Conservation (phyloP, 768 basidiomycete genomes). For the Kwoniella bestiolae region DNA sequence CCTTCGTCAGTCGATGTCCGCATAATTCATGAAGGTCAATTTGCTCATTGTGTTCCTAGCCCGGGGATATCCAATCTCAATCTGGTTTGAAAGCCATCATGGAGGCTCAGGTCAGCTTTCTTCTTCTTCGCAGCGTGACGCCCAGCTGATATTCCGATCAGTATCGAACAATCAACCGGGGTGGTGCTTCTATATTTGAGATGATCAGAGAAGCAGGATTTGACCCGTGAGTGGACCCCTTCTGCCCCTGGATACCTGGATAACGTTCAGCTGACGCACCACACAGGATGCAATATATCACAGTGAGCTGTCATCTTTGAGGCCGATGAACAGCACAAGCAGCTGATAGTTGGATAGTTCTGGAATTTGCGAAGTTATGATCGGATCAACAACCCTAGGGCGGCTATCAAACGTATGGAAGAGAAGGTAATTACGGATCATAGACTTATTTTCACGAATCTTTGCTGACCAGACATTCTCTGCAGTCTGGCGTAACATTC, state of each 20-base stretch:
- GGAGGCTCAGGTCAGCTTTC: conserved; percentile 63
- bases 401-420: conserved; percentile 73
- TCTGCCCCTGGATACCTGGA: neutral
- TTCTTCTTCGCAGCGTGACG: neutral
- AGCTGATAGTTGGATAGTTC: conserved; percentile 60
- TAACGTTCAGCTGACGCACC: conserved; percentile 7
- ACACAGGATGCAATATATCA: conserved; percentile 44
- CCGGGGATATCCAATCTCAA: conserved; percentile 76
- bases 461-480: neutral
- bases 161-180: conserved; percentile 79
- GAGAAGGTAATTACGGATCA: conserved; percentile 50
- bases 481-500: conserved; percentile 74
- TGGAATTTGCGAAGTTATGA: conserved; percentile 93
- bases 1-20: conserved; percentile 67
- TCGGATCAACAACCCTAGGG: conserved; percentile 69
- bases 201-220: conserved; percentile 74
- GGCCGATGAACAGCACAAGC: too few species aligned
- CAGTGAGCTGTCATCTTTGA: too few species aligned
- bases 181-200: conserved; percentile 84
- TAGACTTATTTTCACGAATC: neutral
- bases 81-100: conserved; percentile 67
- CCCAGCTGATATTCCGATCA: neutral
- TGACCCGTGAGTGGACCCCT: conserved; percentile 60
- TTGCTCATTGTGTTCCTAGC: too few species aligned
- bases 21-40: too few species aligned